These are phyloP conservation scores for Dalechampia spathulata DNA, from an alignment of 441 rosid species.

Conservation along the genomic window DNA sequence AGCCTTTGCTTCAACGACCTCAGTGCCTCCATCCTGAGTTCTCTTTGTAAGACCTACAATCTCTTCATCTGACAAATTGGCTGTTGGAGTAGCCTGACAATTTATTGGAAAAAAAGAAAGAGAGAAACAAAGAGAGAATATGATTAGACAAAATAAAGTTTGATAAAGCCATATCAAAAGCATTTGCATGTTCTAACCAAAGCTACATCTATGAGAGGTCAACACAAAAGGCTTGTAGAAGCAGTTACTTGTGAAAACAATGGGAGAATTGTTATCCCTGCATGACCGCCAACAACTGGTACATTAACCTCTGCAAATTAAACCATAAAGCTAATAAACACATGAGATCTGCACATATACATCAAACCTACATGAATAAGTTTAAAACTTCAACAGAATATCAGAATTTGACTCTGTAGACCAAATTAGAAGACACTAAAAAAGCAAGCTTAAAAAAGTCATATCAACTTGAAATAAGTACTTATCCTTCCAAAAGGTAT, in stretches of 20 bases:
- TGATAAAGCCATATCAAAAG: too few species aligned
- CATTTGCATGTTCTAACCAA: too few species aligned
- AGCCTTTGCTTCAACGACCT: constrained; percentile 96
- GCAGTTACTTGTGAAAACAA: constrained; percentile 65
- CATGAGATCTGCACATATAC: too few species aligned
- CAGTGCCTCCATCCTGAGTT: constrained; percentile 97
- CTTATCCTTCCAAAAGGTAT: too few species aligned
- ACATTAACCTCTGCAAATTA: constrained; percentile 65
- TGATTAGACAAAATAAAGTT: not conserved
- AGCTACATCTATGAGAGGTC: not conserved
- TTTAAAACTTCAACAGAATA: too few species aligned
- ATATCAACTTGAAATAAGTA: too few species aligned
- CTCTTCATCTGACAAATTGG: constrained; percentile 56
- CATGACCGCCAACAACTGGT: constrained; percentile 98
- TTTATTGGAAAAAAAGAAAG: too few species aligned
- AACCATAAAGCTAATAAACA: not conserved
- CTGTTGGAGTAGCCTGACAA: constrained; percentile 92
- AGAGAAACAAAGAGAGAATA: not conserved
- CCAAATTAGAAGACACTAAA: too few species aligned
- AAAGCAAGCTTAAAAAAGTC: too few species aligned
- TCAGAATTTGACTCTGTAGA: too few species aligned
- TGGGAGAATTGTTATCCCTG: constrained; percentile 96
- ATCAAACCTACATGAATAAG: too few species aligned
- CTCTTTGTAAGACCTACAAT: constrained; percentile 80
- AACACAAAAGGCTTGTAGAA: not conserved